Base-by-base conservation (phyloP, 2,329 filamentous ascomycete genomes). In the Arthroderma sp. region DNA sequence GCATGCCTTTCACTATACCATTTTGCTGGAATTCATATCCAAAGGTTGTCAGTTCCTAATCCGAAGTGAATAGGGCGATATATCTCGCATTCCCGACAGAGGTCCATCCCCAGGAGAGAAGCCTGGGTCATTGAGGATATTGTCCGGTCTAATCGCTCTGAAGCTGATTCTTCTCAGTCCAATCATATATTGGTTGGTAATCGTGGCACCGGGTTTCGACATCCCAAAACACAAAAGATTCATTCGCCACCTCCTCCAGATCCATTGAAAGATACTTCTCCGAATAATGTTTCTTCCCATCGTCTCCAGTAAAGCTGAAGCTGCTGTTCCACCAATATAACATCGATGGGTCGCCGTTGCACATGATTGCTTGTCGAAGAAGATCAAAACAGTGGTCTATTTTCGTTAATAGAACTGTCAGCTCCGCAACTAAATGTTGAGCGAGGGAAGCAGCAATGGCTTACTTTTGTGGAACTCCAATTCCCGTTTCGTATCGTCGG, bases 331-430 rank as follows among this genome's bases (percentile, higher is more conserved):
- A 50, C 46, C 49, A 50, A 36, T 43, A 43, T 5, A 47, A 36
- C 36, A 51, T 40, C 2, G 47, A 48, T 3, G 38, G 38, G 22
- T 51, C 49, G 27, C 42, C 47, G 27, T 40, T 45, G 39, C 48
- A 50, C 31, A 50, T 40, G 15, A 51, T 46, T 2, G 43, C 42
- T 50, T 50, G 49, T 11, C 48, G 49, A 33, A 51, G 42, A 34
- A 51, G 37, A 40, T 51, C 49, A 32, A 51, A 44, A 40, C 47
- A 49, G 40, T 51, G 47, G 36, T 49, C 49, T 50, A 29, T n/a
- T 33, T 4, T 22, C 15, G 15, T 22, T 22, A 22, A 22, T 22
- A 22, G 3, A 22, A 3, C 15, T 3, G 15, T 22, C 15, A 22
- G 15, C 15, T 22, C 15, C 15, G 29, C 10, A 5, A 40, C 29